phyloP scores from a whole-genome alignment of 2,329 filamentous ascomycete genomes.

The Fonsecaea monophora region DNA sequence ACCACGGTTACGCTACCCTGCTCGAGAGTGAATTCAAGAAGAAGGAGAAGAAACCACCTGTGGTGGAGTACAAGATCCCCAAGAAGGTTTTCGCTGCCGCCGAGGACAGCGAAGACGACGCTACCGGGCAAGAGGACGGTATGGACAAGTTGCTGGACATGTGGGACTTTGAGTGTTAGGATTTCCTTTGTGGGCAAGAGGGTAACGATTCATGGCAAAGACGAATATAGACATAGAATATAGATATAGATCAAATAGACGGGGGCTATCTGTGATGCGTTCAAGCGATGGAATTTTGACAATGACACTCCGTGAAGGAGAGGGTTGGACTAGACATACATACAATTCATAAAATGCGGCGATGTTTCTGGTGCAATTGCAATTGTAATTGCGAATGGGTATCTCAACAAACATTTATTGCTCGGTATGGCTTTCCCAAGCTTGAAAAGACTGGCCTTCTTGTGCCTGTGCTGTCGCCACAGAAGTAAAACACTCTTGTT shows the following conservation, averaged over 20 bases:
- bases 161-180: conserved; percentile 28
- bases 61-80: conserved; percentile 93
- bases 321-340: background rate
- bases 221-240: conserved; percentile 15
- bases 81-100: conserved; percentile 71
- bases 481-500: conserved; percentile 17
- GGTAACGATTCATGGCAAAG: conserved; percentile 12
- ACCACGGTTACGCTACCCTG: conserved; percentile 82
- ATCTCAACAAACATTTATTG: background rate
- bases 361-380: background rate
- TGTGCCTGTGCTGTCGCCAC: background rate
- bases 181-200: background rate
- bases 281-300: background rate
- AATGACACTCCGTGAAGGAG: background rate
- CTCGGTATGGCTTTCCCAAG: no score
- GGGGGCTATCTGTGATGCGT: conserved; percentile 12
- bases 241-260: conserved; percentile 12
- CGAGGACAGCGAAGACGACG: conserved; percentile 23
- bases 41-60: conserved; percentile 83
- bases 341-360: background rate
- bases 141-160: conserved; percentile 26
- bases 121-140: conserved; percentile 8
- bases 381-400: background rate
- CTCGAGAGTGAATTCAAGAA: conserved; percentile 76
- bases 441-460: background rate